Base-by-base conservation (phyloP, 1,284 basidiomycete genomes). In the Amylostereum areolatum region DNA sequence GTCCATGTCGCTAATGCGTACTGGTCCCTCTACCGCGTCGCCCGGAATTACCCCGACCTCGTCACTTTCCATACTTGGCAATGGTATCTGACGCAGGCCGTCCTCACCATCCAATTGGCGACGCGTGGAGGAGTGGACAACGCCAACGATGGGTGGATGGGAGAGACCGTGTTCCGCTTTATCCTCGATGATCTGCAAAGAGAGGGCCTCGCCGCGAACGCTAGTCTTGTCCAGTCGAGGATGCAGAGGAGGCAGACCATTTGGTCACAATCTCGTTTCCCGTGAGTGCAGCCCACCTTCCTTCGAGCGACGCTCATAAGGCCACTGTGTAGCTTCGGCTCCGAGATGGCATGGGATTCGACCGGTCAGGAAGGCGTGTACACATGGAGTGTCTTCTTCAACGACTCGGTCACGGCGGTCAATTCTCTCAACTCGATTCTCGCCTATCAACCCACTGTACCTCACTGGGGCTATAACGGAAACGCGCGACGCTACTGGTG, bases 311-410 rank as follows among this genome's bases (percentile, higher is more conserved):
- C 18, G 18, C 18, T 18, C 18, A 18, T 18, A 18, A 18, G 18
- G 44, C 45, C 9, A 39, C 25, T 34, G 18, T 29, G 25, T 50
- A 80, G 77, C 28, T 81, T 79, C 55, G 77, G 77, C 5, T 78
- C 76, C 2, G 78, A 81, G 59, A 78, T 80, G 77, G 78, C 77
- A 7, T 80, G 78, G 78, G 78, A 81, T 58, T 80, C 77, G 11
- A 80, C 79, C 9, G 79, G 78, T 7, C 78, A 80, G 53, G 77
- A 80, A 59, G 76, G 76, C 25, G 76, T 80, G 2, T 80, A 77
- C 55, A 68, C 65, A 0, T 81, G 78, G 78, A 69, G 72, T 44
- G 74, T 67, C 51, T 78, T 73, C 58, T 80, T 81, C 66, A 77
- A 77, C 56, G 72, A 79, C 54, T 67, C 69, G 3, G 68, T 60